Conservation (phyloP, 306 rosid genomes). For the Rubus idaeus region DNA sequence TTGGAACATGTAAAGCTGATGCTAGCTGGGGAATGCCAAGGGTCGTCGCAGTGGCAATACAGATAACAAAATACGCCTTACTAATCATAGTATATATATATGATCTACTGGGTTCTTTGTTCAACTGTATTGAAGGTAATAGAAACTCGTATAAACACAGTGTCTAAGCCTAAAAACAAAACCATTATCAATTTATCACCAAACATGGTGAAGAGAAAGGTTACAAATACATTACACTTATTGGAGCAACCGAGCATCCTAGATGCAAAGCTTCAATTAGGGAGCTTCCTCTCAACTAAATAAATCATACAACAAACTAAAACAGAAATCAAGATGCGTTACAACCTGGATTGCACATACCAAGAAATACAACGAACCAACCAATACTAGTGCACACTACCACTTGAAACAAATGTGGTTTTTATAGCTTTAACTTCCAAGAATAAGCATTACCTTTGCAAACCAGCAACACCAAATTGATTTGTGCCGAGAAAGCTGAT, state of each 20-base stretch:
- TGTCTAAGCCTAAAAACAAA: too few species aligned
- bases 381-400: neutral
- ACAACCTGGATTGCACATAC: neutral
- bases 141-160: too few species aligned
- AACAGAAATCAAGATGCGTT: neutral
- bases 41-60: too few species aligned
- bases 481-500: neutral
- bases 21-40: too few species aligned
- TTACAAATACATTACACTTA: neutral
- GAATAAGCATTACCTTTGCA: neutral
- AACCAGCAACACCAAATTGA: neutral
- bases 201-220: neutral
- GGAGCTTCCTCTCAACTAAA: neutral
- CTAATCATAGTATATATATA: too few species aligned
- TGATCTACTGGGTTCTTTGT: too few species aligned
- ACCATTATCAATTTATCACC: neutral
- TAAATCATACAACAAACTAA: neutral
- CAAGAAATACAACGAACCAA: neutral
- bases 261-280: neutral
- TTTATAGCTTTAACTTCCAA: neutral
- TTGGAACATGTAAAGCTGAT: too few species aligned
- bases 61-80: too few species aligned
- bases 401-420: neutral
- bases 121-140: too few species aligned
- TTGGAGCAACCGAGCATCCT: neutral